phyloP scores from a whole-genome alignment of 257 asterid genomes.

The Buddleja alternifolia region DNA sequence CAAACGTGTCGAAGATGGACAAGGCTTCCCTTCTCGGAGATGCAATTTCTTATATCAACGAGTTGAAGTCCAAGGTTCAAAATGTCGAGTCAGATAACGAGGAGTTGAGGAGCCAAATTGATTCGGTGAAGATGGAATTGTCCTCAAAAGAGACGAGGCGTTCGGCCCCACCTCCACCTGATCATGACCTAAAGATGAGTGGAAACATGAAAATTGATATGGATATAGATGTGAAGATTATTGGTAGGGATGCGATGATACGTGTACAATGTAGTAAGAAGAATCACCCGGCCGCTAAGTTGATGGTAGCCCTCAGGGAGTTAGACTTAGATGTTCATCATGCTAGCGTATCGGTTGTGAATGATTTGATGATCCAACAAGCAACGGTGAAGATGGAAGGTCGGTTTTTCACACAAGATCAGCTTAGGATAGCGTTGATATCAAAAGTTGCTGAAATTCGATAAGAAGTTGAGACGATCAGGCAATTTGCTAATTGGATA shows the following conservation, averaged over 20 bases:
- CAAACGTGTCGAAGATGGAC: constrained; percentile 89
- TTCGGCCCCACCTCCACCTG: constrained; percentile 24
- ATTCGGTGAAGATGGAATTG: constrained; percentile 54
- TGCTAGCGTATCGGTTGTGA: constrained; percentile 79
- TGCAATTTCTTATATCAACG: constrained; percentile 76
- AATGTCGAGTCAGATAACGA: constrained; percentile 51
- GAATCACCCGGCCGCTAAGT: constrained; percentile 85
- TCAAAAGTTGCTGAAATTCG: constrained; percentile 52
- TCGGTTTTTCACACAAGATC: constrained; percentile 63
- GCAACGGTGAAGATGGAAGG: constrained; percentile 82
- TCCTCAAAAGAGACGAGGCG: constrained; percentile 34
- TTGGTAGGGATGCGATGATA: constrained; percentile 75
- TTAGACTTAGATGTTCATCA: constrained; percentile 72
- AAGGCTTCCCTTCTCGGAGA: constrained; percentile 92
- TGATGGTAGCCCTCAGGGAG: constrained; percentile 74
- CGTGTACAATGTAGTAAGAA: constrained; percentile 67
- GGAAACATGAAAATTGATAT: constrained; percentile 36
- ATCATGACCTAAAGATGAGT: constrained; percentile 29
- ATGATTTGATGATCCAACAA: constrained; percentile 84
- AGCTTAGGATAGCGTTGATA: constrained; percentile 66
- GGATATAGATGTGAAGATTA: constrained; percentile 77
- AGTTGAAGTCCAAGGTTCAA: constrained; percentile 65
- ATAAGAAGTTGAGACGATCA: no score
- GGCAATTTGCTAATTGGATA: no score
- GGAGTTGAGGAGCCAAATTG: constrained; percentile 52